A percentile compares a stretch with the other conserved stretches of the same genome.
These are phyloP conservation scores for Batkoa obscura DNA, from an alignment of 371 early-diverging fungal species.

Conservation along the genomic window DNA sequence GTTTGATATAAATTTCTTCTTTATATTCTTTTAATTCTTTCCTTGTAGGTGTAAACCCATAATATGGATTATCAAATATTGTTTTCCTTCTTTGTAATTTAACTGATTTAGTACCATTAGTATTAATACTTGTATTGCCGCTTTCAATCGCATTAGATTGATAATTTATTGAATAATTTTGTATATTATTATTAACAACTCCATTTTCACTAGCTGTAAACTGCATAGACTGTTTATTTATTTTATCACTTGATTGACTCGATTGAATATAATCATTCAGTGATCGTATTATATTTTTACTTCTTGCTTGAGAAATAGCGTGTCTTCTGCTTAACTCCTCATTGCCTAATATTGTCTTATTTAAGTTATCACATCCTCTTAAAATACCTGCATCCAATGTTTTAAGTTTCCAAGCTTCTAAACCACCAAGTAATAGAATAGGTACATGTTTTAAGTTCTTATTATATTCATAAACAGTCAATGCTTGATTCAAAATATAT, in stretches of 20 bases:
- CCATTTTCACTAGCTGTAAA: constrained; percentile 21
- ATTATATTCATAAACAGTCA: constrained; percentile 36
- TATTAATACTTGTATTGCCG: constrained; percentile 10
- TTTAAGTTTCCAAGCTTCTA: constrained; percentile 39
- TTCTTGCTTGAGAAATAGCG: too few relatives aligned
- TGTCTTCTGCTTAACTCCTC: too few relatives aligned
- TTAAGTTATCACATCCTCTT: too few relatives aligned
- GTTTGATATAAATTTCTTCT: constrained; percentile 9
- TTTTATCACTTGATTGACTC: too few relatives aligned
- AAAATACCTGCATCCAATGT: too few relatives aligned
- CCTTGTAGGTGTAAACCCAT: constrained; percentile 25
- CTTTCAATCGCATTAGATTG: background rate
- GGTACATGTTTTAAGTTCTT: constrained; percentile 26
- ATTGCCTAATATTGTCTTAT: too few relatives aligned
- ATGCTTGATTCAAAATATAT: constrained; percentile 15
- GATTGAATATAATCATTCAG: too few relatives aligned
- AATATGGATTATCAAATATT: constrained; percentile 35
- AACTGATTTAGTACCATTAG: background rate
- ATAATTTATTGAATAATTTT: constrained; percentile 1
- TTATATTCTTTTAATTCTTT: constrained; percentile 7
- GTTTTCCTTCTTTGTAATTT: constrained; percentile 21
- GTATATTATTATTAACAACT: constrained; percentile 12
- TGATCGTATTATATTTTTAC: too few relatives aligned
- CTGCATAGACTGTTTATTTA: too few relatives aligned
- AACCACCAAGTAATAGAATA: constrained; percentile 55